phyloP scores from a whole-genome alignment of 305 asterid species.

The Solanum aculeatissimum region DNA sequence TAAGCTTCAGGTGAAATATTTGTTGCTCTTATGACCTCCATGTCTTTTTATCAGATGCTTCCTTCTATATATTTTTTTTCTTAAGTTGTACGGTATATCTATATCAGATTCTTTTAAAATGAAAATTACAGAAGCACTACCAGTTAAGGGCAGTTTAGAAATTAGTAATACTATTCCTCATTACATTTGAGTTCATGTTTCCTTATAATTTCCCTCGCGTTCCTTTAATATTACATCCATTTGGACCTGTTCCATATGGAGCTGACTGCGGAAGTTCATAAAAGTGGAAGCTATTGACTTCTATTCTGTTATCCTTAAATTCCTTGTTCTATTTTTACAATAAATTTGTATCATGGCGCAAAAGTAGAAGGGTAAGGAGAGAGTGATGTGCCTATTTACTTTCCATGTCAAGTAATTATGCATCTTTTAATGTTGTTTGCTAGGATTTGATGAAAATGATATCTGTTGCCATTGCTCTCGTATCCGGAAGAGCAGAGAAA shows the following conservation, averaged over 20 bases:
- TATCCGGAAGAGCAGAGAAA: background rate
- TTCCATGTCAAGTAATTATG: background rate
- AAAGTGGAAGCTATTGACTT: background rate
- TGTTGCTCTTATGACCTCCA: conserved; percentile 8
- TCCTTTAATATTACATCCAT: background rate
- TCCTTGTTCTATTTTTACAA: background rate
- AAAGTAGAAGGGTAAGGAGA: background rate
- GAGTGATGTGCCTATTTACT: background rate
- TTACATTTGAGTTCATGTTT: background rate
- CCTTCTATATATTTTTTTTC: conserved; percentile 2
- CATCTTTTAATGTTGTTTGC: background rate
- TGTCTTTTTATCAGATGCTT: background rate
- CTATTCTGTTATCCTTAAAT: background rate
- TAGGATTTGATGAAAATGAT: background rate
- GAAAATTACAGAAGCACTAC: background rate
- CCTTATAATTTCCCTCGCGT: background rate
- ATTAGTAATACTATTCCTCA: background rate
- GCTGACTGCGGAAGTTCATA: background rate
- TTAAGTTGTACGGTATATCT: background rate
- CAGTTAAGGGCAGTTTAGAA: background rate
- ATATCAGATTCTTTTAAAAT: background rate
- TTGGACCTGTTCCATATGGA: background rate
- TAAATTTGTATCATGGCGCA: background rate
- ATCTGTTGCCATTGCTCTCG: background rate
- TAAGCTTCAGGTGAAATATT: conserved; percentile 69